phyloP scores from a whole-genome alignment of 139 green algal genomes.

The Ulvella scutata region DNA sequence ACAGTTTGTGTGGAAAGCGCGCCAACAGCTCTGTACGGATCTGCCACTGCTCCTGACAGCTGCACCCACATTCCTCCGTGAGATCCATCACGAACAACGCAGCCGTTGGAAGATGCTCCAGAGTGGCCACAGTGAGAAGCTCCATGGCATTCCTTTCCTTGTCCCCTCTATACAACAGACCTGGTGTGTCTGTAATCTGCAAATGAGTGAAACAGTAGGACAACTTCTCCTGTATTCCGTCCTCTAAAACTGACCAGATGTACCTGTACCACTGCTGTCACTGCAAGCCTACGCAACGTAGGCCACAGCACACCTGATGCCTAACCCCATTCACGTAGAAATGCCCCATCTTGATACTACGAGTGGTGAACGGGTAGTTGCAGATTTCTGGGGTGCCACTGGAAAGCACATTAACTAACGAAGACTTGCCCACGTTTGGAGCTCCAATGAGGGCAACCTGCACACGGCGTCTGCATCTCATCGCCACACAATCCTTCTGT shows the following conservation, averaged over 20 bases:
- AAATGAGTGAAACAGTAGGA: neutral
- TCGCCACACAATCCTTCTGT: neutral
- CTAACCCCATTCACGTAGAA: conserved; percentile 69
- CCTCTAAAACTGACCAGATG: too few relatives aligned
- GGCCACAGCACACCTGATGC: conserved; percentile 71
- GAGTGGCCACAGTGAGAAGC: conserved; percentile 73
- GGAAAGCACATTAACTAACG: conserved; percentile 45
- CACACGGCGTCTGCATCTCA: neutral
- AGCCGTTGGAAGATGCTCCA: conserved; percentile 69
- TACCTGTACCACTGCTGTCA: neutral
- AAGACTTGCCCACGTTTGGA: conserved; percentile 91
- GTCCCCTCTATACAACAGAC: conserved; percentile 62
- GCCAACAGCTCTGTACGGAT: conserved; percentile 42
- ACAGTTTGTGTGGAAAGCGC: conserved; percentile 58
- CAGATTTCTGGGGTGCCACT: conserved; percentile 44
- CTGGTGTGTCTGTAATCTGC: conserved; percentile 89
- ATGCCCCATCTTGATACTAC: conserved; percentile 93
- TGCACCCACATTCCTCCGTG: conserved; percentile 80
- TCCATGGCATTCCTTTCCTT: conserved; percentile 90
- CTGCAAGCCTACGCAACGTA: too few relatives aligned
- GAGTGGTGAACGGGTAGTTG: conserved; percentile 98
- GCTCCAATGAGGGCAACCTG: conserved; percentile 65
- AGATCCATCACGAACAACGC: conserved; percentile 85
- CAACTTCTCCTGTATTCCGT: too few relatives aligned
- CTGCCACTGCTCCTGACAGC: conserved; percentile 49